phyloP scores from a whole-genome alignment of 2,329 filamentous ascomycete genomes.

The Rasamsonia emersonii region DNA sequence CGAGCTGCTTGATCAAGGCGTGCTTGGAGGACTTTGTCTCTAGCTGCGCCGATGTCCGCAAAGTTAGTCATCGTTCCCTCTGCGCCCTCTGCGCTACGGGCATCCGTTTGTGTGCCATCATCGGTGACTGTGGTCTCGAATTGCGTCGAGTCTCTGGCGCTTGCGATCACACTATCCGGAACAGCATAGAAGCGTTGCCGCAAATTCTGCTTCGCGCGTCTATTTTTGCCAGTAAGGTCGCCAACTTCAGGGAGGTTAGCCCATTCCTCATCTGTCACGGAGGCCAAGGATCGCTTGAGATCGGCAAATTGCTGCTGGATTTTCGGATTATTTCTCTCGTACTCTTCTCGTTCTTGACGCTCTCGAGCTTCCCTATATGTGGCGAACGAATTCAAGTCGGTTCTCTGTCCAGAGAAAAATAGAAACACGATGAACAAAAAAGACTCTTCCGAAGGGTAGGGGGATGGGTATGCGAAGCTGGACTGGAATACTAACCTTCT shows the following conservation, averaged over 20 bases:
- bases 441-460: slow-evolving; percentile 29
- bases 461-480: slow-evolving; percentile 12
- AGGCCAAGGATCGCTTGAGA: slow-evolving; percentile 79
- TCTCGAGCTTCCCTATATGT: slow-evolving; percentile 84
- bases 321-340: slow-evolving; percentile 95
- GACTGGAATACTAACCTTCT: slow-evolving; percentile 63
- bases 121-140: slow-evolving; percentile 83
- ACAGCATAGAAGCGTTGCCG: slow-evolving; percentile 90
- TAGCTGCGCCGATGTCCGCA: slow-evolving; percentile 88
- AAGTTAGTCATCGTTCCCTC: slow-evolving; percentile 98
- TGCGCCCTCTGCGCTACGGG: slow-evolving; percentile 36
- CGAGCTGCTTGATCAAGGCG: slow-evolving; percentile 81
- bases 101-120: slow-evolving; percentile 53
- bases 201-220: slow-evolving; percentile 72
- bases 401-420: slow-evolving; percentile 63
- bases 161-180: slow-evolving; percentile 87
- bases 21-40: slow-evolving; percentile 94
- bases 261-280: slow-evolving; percentile 93
- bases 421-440: slow-evolving; percentile 58
- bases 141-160: slow-evolving; percentile 70
- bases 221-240: slow-evolving; percentile 90
- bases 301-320: slow-evolving; percentile 98
- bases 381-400: slow-evolving; percentile 57
- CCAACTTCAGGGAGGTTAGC: slow-evolving; percentile 90
- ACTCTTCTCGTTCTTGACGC: slow-evolving; percentile 81